These are phyloP conservation scores for Cinnamomum micranthum DNA, from an alignment of 164 flowering plant genomes.

Conservation along the genomic window DNA sequence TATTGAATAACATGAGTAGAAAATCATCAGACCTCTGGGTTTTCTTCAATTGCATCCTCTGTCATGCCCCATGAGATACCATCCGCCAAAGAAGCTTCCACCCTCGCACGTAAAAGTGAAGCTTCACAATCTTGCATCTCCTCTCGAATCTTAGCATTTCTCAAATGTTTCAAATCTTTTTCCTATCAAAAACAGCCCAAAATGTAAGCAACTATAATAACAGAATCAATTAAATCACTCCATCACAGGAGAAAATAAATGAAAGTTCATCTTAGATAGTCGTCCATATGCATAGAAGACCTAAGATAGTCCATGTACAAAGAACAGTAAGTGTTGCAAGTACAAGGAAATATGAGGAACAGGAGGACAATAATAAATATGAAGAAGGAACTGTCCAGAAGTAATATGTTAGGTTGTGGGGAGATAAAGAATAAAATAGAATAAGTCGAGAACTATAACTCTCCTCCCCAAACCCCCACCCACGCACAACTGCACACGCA, in stretches of 20 bases:
- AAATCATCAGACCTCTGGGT: slow-evolving; percentile 53
- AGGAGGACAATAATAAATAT: no score
- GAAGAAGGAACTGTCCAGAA: no score
- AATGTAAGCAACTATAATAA: background rate
- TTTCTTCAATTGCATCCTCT: slow-evolving; percentile 95
- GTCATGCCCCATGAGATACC: slow-evolving; percentile 97
- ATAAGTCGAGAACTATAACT: no score
- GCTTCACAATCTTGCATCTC: slow-evolving; percentile 76
- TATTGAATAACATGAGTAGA: background rate
- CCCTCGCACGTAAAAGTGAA: slow-evolving; percentile 77
- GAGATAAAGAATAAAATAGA: no score
- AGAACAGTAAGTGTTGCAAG: no score
- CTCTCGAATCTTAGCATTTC: slow-evolving; percentile 45
- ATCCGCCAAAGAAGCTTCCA: slow-evolving; percentile 74
- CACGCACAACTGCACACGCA: no score
- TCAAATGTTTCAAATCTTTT: slow-evolving; percentile 42
- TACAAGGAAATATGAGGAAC: no score
- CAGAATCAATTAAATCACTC: background rate
- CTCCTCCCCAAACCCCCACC: no score
- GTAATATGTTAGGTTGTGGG: no score
- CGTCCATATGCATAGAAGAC: no score
- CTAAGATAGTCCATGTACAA: no score
- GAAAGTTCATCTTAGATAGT: no score
- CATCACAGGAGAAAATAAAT: background rate
- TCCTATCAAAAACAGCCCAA: slow-evolving; percentile 40